Conservation (phyloP, 768 basidiomycete species). For the Leccinum subtestaceum region DNA sequence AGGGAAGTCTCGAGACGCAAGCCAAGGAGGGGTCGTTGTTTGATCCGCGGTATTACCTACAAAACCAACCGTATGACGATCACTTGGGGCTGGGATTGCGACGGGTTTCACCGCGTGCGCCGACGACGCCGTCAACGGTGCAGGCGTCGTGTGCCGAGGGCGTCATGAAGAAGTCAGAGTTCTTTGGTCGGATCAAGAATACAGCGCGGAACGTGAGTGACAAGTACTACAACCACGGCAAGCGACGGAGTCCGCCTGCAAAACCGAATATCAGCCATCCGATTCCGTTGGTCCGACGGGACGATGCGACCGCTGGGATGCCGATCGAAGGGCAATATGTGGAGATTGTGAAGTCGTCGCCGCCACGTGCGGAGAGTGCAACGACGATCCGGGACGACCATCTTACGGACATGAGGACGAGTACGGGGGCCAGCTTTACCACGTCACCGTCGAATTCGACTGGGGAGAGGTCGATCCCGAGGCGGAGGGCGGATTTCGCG, state of each 20-base stretch:
- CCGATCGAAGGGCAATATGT: constrained; percentile 36
- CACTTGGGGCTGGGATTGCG: constrained; percentile 46
- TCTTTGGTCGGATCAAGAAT: constrained; percentile 57
- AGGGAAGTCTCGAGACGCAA: constrained; percentile 31
- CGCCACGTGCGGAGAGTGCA: constrained; percentile 19
- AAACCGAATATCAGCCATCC: constrained; percentile 63
- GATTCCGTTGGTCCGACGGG: constrained; percentile 35
- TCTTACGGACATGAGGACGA: constrained; percentile 30
- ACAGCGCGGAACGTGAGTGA: constrained; percentile 71
- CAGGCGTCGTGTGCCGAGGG: constrained; percentile 40
- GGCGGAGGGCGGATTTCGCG: constrained; percentile 65
- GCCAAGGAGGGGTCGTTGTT: constrained; percentile 18
- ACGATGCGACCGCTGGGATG: constrained; percentile 13
- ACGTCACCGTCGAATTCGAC: constrained; percentile 67
- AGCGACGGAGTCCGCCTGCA: constrained; percentile 35
- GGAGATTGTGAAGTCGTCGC: constrained; percentile 23
- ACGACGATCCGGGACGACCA: constrained; percentile 43
- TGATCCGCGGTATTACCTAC: constrained; percentile 16
- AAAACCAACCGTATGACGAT: constrained; percentile 17
- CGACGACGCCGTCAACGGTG: constrained; percentile 36
- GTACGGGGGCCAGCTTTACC: constrained; percentile 44
- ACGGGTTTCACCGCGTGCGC: constrained; percentile 46
- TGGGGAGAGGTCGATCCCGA: constrained; percentile 61
- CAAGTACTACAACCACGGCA: constrained; percentile 37
- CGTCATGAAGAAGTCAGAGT: constrained; percentile 69